Percentiles rank a stretch among this genome's conserved stretches.
phyloP scores from a whole-genome alignment of 2,329 filamentous ascomycete genomes.

The Fusarium virguliforme region DNA sequence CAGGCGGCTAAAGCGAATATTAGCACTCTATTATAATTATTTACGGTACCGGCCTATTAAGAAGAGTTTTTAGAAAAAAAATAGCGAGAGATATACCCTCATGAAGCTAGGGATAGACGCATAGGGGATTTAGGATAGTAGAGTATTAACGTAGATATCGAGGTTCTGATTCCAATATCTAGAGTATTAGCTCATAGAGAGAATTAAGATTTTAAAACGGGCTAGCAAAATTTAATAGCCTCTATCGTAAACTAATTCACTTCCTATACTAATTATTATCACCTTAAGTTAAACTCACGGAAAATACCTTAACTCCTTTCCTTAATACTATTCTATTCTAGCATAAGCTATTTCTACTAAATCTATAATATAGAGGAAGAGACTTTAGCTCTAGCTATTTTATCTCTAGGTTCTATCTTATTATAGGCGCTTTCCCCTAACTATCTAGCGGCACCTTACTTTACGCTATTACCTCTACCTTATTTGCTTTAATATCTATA shows the following conservation, averaged over 20 bases:
- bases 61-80: conserved; percentile 17
- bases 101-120: background rate
- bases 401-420: too few relatives aligned
- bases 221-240: conserved; percentile 2
- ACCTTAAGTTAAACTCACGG: too few relatives aligned
- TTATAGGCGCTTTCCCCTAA: too few relatives aligned
- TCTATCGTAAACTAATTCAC: background rate
- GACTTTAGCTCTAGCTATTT: too few relatives aligned
- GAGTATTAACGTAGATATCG: conserved; percentile 10
- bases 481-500: too few relatives aligned
- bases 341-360: too few relatives aligned
- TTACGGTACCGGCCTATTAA: conserved; percentile 13
- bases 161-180: conserved; percentile 19
- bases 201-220: conserved; percentile 8
- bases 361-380: too few relatives aligned
- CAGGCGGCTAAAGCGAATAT: conserved; percentile 10
- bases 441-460: too few relatives aligned
- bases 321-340: too few relatives aligned
- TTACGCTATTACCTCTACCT: too few relatives aligned
- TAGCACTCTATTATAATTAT: conserved; percentile 17
- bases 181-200: conserved; percentile 21
- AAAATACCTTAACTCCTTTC: too few relatives aligned
- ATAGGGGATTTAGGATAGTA: conserved; percentile 8
- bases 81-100: conserved; percentile 5
- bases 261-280: background rate